Conservation (phyloP, 176 grass and related monocot species). For the Oryza rufipogon region DNA sequence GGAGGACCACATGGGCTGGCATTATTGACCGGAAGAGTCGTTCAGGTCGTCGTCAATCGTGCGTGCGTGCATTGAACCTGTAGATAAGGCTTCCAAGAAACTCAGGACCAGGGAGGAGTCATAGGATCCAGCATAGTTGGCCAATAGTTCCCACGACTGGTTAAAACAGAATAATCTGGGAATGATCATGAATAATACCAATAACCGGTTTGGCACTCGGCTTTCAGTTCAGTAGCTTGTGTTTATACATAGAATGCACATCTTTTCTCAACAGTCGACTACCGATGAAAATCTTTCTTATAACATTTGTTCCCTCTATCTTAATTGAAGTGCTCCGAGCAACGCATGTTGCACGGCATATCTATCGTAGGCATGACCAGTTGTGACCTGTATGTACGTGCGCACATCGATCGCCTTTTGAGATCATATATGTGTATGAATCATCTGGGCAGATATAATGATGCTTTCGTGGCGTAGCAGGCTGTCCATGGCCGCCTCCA, state of each 20-base stretch:
- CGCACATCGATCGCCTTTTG: neutral
- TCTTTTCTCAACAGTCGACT: too few relatives aligned
- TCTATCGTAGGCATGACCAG: neutral
- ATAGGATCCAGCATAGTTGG: too few relatives aligned
- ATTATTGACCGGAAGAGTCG: slow-evolving; percentile 12
- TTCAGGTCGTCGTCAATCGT: neutral
- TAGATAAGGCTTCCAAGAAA: neutral
- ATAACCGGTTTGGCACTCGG: too few relatives aligned
- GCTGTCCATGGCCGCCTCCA: neutral
- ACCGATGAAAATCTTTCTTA: too few relatives aligned
- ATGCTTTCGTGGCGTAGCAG: slow-evolving; percentile 66
- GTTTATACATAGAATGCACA: too few relatives aligned
- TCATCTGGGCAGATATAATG: slow-evolving; percentile 15
- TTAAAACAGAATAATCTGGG: too few relatives aligned
- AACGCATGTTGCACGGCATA: neutral
- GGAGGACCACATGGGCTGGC: neutral
- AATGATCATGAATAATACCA: neutral
- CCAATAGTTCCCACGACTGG: too few relatives aligned
- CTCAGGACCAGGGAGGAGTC: neutral
- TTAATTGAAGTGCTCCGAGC: neutral
- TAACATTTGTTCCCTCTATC: too few relatives aligned
- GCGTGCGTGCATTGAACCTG: neutral
- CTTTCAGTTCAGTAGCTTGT: too few relatives aligned
- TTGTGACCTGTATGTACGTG: neutral
- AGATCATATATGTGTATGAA: neutral